Base-by-base conservation (phyloP, 345 rosid genomes). In the Citrus unshiu region DNA sequence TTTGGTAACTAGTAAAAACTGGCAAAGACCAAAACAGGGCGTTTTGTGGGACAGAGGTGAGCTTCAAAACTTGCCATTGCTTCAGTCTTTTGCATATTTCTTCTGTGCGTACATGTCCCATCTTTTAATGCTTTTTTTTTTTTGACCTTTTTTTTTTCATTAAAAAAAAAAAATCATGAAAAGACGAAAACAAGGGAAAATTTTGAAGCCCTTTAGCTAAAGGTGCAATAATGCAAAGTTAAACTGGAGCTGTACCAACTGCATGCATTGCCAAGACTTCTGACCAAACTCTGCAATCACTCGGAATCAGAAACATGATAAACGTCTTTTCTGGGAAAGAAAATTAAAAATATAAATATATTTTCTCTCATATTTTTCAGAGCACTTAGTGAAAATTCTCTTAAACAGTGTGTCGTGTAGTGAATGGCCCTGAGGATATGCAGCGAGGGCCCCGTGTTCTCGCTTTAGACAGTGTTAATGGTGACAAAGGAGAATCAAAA, bases 401-500 rank as follows among this genome's bases (percentile, higher is more conserved):
- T 25, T 9, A 57, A 27, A 32, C 56, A 25, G 37, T 16, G 64
- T 34, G 8, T 35, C 18, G 35, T 25, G 24, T 46, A 16, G n/a
- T 13, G 14, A 0, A 21, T 35, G 3, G 18, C 7, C 27, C 40
- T 12, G 18, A 49, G 40, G 27, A 27, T 70, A 43, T 32, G 5
- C 22, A 30, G 35, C 34, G 73, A 68, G 76, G 84, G 77, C 35
- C 83, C 79, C 64, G 6, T 12, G 72, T 80, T 35, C 64, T 72
- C 18, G 57, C 76, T 74, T 81, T 67, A 19, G 76, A 18, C 43
- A 66, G 65, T 57, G 81, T 43, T 77, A 77, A 70, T 77, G 83
- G 86, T 63, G 87, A 78, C 81, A 82, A 79, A 72, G 64, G 80
- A 69, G 78, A 76, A 68, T 46, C 72, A 34, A 19, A 56, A 77